phyloP scores from a whole-genome alignment of 805 yeast species.

The Yamadazyma phyllophila region DNA sequence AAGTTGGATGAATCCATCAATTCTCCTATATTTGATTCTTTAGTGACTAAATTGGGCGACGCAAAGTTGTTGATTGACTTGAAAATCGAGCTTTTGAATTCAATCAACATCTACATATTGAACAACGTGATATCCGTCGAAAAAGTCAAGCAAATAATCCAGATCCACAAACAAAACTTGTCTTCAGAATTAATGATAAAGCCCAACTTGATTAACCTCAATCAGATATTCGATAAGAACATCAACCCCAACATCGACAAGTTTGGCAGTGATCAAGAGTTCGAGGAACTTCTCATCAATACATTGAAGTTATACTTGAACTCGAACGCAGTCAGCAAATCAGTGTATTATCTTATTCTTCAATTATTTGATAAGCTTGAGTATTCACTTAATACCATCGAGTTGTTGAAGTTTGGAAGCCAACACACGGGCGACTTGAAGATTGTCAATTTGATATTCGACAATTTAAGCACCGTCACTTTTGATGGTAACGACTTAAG shows the following conservation, averaged over 20 bases:
- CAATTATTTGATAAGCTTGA: constrained; percentile 11
- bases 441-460: constrained; percentile 10
- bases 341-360: constrained; percentile 10
- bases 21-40: constrained; percentile 5
- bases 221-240: constrained; percentile 5
- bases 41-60: constrained; percentile 11
- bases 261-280: constrained; percentile 5
- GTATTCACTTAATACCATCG: constrained; percentile 7
- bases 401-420: constrained; percentile 10
- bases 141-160: constrained; percentile 1
- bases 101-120: constrained; percentile 9
- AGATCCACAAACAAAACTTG: constrained; percentile 8
- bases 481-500: neutral
- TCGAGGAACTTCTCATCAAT: constrained; percentile 4
- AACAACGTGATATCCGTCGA: constrained; percentile 3
- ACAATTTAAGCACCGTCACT: constrained; percentile 1
- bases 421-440: constrained; percentile 8
- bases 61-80: constrained; percentile 13
- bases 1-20: neutral
- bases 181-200: constrained; percentile 10
- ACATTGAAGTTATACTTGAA: constrained; percentile 9
- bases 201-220: constrained; percentile 11
- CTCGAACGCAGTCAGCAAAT: constrained; percentile 9
- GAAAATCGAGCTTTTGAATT: constrained; percentile 12
- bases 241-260: constrained; percentile 8